phyloP scores from a whole-genome alignment of 1,284 basidiomycete genomes.

The Apiotrichum porosum region DNA sequence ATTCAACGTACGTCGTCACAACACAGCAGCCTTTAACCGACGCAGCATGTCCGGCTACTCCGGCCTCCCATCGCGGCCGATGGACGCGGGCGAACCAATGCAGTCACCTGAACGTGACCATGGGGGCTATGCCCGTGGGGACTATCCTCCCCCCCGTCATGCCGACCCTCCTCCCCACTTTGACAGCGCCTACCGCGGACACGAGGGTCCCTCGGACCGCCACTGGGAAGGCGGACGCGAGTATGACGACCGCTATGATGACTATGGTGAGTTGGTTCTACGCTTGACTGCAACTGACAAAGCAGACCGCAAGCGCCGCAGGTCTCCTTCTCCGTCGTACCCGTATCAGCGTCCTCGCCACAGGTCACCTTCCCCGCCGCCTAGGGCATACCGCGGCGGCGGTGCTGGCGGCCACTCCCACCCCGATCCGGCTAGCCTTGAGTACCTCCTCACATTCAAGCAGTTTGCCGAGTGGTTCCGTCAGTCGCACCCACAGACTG shows the following conservation, averaged over 20 bases:
- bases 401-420: constrained; percentile 7
- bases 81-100: neutral
- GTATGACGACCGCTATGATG: constrained; percentile 28
- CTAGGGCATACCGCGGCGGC: neutral
- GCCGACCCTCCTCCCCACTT: constrained; percentile 13
- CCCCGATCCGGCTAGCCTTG: constrained; percentile 71
- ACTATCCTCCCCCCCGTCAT: constrained; percentile 1
- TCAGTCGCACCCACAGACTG: constrained; percentile 67
- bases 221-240: constrained; percentile 9
- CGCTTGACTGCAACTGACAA: neutral
- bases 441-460: constrained; percentile 72
- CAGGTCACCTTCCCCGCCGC: constrained; percentile 32
- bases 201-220: constrained; percentile 3
- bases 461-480: constrained; percentile 89
- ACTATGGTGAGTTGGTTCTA: constrained; percentile 39
- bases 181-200: neutral
- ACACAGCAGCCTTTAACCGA: no score
- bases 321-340: constrained; percentile 71
- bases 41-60: constrained; percentile 6
- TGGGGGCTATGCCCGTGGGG: neutral
- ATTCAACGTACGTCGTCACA: no score
- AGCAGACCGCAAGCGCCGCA: constrained; percentile 64
- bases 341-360: constrained; percentile 29
- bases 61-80: constrained; percentile 2
- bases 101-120: constrained; percentile 10